Evolutionary conservation across 805 yeast species (phyloP).

Genomic region (Candida saitoana): DNA sequence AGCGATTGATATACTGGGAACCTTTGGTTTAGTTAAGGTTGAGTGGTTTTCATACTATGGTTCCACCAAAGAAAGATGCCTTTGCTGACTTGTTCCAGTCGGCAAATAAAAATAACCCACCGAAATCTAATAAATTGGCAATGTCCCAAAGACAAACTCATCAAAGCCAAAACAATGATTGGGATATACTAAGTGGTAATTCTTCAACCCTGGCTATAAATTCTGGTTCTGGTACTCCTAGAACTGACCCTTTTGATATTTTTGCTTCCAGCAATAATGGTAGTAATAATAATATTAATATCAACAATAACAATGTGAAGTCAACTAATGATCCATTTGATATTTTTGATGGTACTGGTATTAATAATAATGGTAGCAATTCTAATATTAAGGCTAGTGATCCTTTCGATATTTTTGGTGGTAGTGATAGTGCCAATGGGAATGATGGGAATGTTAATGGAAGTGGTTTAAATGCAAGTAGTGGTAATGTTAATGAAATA

Average conservation of each 20-base stretch:
- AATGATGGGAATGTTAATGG: too few species aligned
- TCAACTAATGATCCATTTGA: conserved; percentile 10
- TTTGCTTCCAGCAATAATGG: neutral
- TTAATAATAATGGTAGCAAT: too few species aligned
- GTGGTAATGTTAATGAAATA: conserved; percentile 3
- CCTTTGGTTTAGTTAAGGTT: too few species aligned
- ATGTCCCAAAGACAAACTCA: neutral
- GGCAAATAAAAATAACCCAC: conserved; percentile 14
- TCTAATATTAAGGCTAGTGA: too few species aligned
- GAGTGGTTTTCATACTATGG: conserved; percentile 11
- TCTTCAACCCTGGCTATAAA: neutral
- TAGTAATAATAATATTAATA: too few species aligned
- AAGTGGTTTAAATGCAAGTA: too few species aligned
- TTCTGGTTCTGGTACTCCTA: neutral
- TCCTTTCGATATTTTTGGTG: too few species aligned
- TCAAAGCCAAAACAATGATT: neutral
- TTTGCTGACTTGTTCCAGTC: conserved; percentile 41
- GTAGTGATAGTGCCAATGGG: too few species aligned
- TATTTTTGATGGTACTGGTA: conserved; percentile 4
- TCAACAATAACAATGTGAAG: neutral
- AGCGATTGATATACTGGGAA: too few species aligned
- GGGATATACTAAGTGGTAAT: neutral
- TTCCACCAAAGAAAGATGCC: conserved; percentile 42
- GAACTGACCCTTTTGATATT: neutral
- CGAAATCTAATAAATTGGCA: conserved; percentile 1